Evolutionary conservation across 768 basidiomycete species (phyloP).

Genomic region (Leccinum rimulosum): DNA sequence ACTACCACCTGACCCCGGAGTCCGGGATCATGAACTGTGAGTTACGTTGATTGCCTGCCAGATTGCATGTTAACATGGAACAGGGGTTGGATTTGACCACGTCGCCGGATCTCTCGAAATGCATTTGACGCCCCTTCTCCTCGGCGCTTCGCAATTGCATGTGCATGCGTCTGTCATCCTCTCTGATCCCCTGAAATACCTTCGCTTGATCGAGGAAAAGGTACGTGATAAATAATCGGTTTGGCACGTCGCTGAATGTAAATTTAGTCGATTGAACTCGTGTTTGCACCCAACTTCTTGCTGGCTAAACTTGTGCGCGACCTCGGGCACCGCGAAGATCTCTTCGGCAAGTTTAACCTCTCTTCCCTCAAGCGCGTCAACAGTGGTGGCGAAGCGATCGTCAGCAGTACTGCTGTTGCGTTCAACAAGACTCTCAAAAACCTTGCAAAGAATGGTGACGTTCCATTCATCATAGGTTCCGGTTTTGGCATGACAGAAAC

Average conservation of each 20-base stretch:
- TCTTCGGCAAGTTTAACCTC: constrained; percentile 28
- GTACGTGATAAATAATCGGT: not conserved
- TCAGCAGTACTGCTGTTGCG: not conserved
- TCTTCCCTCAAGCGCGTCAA: constrained; percentile 7
- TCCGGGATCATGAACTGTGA: constrained; percentile 31
- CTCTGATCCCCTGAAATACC: constrained; percentile 11
- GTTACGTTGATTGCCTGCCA: not conserved
- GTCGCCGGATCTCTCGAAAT: constrained; percentile 39
- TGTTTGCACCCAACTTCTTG: not conserved
- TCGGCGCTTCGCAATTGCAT: constrained; percentile 21
- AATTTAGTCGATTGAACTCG: not conserved
- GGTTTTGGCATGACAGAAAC: constrained; percentile 27
- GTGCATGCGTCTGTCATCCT: constrained; percentile 16
- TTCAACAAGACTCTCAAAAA: not conserved
- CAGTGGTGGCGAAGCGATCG: not conserved
- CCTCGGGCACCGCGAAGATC: constrained; percentile 9
- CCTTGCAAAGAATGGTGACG: constrained; percentile 9
- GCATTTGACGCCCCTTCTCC: constrained; percentile 33
- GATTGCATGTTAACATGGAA: not conserved
- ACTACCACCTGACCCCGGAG: not conserved
- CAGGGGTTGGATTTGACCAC: constrained; percentile 41
- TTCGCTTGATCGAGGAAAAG: not conserved
- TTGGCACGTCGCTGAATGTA: not conserved
- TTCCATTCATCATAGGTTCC: constrained; percentile 23
- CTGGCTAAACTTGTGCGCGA: not conserved